Percentiles rank a stretch among this genome's conserved stretches.
Conservation (phyloP, 176 grass and related monocot genomes). For the Typha latifolia region DNA sequence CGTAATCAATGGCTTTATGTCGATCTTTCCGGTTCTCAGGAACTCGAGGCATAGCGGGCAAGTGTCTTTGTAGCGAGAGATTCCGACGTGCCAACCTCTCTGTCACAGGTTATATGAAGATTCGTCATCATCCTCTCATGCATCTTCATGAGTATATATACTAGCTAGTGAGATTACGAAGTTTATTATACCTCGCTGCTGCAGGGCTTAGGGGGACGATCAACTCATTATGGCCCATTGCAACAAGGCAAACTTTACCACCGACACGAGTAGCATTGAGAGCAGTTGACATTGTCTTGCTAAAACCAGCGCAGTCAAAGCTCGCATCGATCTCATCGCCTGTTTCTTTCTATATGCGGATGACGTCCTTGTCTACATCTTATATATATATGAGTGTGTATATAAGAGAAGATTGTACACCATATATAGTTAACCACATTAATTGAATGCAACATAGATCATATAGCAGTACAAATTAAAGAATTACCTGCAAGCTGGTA, state of each 20-base stretch:
- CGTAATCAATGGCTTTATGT: constrained; percentile 81
- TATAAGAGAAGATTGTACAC: too few relatives aligned
- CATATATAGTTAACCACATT: neutral
- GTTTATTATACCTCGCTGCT: constrained; percentile 32
- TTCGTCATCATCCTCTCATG: too few relatives aligned
- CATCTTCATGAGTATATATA: too few relatives aligned
- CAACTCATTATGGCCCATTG: constrained; percentile 88
- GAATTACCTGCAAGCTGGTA: neutral
- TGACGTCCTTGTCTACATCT: constrained; percentile 48
- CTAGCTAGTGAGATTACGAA: neutral
- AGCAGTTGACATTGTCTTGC: constrained; percentile 84
- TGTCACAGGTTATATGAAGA: neutral
- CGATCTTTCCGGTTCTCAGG: constrained; percentile 56
- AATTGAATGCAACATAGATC: too few relatives aligned
- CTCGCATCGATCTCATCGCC: constrained; percentile 54
- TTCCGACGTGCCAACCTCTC: constrained; percentile 80
- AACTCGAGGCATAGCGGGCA: constrained; percentile 82
- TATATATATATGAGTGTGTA: neutral
- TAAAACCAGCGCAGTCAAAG: constrained; percentile 78
- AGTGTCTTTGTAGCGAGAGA: constrained; percentile 89
- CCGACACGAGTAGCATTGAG: constrained; percentile 55
- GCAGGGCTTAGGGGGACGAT: constrained; percentile 75
- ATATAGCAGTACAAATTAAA: too few relatives aligned
- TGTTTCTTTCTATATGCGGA: constrained; percentile 38
- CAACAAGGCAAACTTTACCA: constrained; percentile 76